Base-by-base conservation (phyloP, 768 basidiomycete genomes). In the Tricholomella constricta region DNA sequence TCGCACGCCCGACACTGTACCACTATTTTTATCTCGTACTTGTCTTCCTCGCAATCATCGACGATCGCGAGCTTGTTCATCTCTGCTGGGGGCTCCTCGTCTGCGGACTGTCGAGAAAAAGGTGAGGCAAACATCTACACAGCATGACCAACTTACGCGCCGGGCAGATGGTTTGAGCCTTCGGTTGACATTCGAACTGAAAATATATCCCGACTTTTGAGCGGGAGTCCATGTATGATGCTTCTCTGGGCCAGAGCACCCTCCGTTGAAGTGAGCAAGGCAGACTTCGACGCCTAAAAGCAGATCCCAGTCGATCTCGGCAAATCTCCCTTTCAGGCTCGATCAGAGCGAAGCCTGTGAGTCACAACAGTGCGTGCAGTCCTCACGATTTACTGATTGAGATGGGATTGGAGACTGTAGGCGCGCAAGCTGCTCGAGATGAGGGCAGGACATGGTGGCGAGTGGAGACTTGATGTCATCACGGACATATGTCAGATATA, bases 291-390 rank as follows among this genome's bases (percentile, higher is more conserved):
- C 73, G 6, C 96, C 96, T 11, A 76, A 69, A 0, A 85, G 78
- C 3, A 72, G 70, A 65, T 94, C 93, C 89, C 32, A 29, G n/a
- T 34, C 44, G 49, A 27, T 44, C 22, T 53, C 22, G 46, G 43
- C 43, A 36, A 19, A n/a, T n/a, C n/a, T n/a, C n/a, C n/a, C n/a
- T n/a, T n/a, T n/a, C n/a, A n/a, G n/a, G n/a, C n/a, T n/a, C n/a
- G n/a, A n/a, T n/a, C n/a, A n/a, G n/a, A n/a, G n/a, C n/a, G n/a
- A 67, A 52, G 25, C 93, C 83, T 98, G 95, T 62, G 83, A 84
- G 69, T 98, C 95, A 66, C 98, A 99, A 65, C 96, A 99, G 53
- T 95, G 94, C 0, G 95, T 97, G 65, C 96, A 99, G 69, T 98
- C 95, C 71, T 97, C 93, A 7, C 94, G 75, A 60, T 94, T 86